Base-by-base conservation (phyloP, 2,329 filamentous ascomycete species). In the Trichocomaceae sp. region DNA sequence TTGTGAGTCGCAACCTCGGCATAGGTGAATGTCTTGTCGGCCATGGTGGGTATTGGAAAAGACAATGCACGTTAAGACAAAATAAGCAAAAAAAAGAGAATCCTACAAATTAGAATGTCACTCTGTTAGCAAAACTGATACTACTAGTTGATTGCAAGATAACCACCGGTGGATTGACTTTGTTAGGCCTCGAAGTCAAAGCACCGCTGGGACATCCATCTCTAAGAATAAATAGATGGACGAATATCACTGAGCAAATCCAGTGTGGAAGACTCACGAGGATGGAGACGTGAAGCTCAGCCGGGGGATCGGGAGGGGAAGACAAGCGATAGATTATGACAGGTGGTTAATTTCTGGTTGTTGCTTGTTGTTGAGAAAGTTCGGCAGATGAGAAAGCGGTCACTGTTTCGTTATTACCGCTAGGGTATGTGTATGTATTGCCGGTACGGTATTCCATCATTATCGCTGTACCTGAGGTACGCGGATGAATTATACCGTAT, bases 1-100 rank as follows among this genome's bases (percentile, higher is more conserved):
- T 86, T 88, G 82, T 95, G 90, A 76, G 84, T 83, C 60, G 87
- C 80, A 75, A 95, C 83, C 74, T 96, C 88, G 68, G 86, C 79
- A 77, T 84, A 88, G 66, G 87, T 93, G 77, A 85, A 82, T 68
- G 80, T 72, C 69, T 80, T 75, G 68, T 75, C 72, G 62, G 78
- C 76, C 78, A 81, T 82, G 62, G 62, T 72, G 66, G 57, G 12
- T 19, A 42, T 20, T 1, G 39, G 17, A 5, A 20, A 8, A 20
- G 17, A 22, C 26, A 22, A 42, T 41, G 17, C n/a, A 20, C n/a
- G 17, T 17, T 7, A 41, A 42, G 39, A 19, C 50, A 26, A 41
- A 29, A 42, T 4, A 20, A 23, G 12, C 23, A 23, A 42, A 7
- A 20, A 20, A 31, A 35, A 20, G 10, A 9, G 15, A n/a, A n/a